phyloP scores from a whole-genome alignment of 2,329 filamentous ascomycete genomes.

The Venturiaceae sp. region DNA sequence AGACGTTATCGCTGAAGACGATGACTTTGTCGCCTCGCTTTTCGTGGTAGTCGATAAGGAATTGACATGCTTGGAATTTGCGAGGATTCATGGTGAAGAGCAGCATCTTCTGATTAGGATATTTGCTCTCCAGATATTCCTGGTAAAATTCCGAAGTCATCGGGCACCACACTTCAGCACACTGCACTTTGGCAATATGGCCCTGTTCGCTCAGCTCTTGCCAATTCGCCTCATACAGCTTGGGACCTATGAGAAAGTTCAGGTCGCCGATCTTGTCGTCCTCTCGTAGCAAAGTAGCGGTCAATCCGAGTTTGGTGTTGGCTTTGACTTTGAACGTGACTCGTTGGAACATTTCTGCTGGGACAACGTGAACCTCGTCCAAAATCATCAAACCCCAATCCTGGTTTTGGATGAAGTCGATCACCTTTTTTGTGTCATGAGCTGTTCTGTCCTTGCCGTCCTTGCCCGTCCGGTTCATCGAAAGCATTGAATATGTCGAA shows the following conservation, averaged over 20 bases:
- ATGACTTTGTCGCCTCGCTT: slow-evolving; percentile 93
- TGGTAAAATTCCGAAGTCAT: slow-evolving; percentile 99
- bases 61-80: slow-evolving; percentile 96
- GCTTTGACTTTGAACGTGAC: slow-evolving; percentile 90
- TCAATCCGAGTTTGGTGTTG: slow-evolving; percentile 89
- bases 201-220: slow-evolving; percentile 96
- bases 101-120: slow-evolving; percentile 54
- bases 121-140: slow-evolving; percentile 66
- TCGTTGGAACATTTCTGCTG: slow-evolving; percentile 89
- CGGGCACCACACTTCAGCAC: slow-evolving; percentile 97
- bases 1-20: slow-evolving; percentile 96
- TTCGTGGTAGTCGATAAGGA: slow-evolving; percentile 97
- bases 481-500: slow-evolving; percentile 99
- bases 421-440: slow-evolving; percentile 92
- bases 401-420: slow-evolving; percentile 79
- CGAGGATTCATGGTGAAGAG: slow-evolving; percentile 96
- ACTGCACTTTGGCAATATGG: slow-evolving; percentile 94
- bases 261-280: slow-evolving; percentile 97
- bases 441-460: slow-evolving; percentile 61
- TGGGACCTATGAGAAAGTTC: slow-evolving; percentile 95
- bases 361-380: slow-evolving; percentile 96
- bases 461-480: slow-evolving; percentile 37
- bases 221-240: slow-evolving; percentile 98
- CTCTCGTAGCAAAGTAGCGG: slow-evolving; percentile 86
- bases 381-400: slow-evolving; percentile 98